Evolutionary conservation across 331 rosid species (phyloP).

Genomic region (Malus hybrid): DNA sequence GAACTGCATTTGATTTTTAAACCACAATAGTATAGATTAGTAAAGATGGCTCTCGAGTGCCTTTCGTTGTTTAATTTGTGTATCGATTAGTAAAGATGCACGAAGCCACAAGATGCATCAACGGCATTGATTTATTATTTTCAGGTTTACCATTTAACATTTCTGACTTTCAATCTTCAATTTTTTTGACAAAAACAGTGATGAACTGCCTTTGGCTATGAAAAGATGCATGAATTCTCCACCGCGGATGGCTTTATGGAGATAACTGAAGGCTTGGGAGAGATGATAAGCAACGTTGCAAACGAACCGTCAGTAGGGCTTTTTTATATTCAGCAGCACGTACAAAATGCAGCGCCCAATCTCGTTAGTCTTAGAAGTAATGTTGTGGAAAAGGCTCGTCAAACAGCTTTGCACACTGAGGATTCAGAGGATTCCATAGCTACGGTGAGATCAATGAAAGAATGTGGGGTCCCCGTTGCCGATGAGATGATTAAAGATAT

Average conservation of each 20-base stretch:
- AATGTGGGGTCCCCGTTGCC: constrained; percentile 61
- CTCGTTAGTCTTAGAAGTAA: constrained; percentile 38
- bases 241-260: constrained; percentile 84
- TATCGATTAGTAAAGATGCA: neutral
- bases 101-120: neutral
- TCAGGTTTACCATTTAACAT: neutral
- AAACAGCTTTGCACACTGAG: constrained; percentile 61
- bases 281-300: constrained; percentile 70
- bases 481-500: constrained; percentile 81
- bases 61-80: neutral
- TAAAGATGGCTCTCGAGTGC: neutral
- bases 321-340: constrained; percentile 81
- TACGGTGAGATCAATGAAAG: constrained; percentile 66
- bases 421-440: constrained; percentile 78
- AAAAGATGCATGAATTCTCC: constrained; percentile 86
- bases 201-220: constrained; percentile 35
- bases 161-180: neutral
- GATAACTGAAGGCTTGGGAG: constrained; percentile 67
- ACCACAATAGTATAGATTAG: neutral
- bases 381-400: constrained; percentile 46
- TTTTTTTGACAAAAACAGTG: constrained; percentile 28
- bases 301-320: constrained; percentile 94
- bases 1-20: no score
- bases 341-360: constrained; percentile 70
- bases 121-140: neutral